Evolutionary conservation across 306 rosid species (phyloP).

Genomic region (Begonia masoniana): DNA sequence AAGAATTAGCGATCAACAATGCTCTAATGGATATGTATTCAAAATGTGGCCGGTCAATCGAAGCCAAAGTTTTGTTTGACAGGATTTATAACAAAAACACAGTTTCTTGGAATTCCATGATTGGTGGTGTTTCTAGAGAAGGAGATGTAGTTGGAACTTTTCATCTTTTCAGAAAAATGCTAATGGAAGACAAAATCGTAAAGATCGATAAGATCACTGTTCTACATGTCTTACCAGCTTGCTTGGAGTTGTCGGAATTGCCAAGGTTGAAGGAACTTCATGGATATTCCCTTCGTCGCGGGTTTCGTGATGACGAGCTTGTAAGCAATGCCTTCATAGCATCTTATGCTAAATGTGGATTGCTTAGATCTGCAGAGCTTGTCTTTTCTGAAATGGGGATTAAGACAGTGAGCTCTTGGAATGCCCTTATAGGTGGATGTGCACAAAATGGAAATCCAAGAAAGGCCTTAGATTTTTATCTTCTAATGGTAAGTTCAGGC

Average conservation of each 20-base stretch:
- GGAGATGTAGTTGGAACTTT: slow-evolving; percentile 35
- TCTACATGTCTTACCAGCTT: slow-evolving; percentile 58
- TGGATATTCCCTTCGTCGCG: slow-evolving; percentile 44
- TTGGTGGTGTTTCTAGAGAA: slow-evolving; percentile 48
- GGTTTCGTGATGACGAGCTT: slow-evolving; percentile 37
- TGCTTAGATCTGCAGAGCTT: slow-evolving; percentile 32
- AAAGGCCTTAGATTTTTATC: slow-evolving; percentile 48
- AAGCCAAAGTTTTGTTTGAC: slow-evolving; percentile 35
- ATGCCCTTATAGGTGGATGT: slow-evolving; percentile 53
- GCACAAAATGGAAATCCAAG: slow-evolving; percentile 65
- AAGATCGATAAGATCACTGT: slow-evolving; percentile 50
- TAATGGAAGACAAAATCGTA: slow-evolving; percentile 23
- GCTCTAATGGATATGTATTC: slow-evolving; percentile 66
- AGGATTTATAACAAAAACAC: slow-evolving; percentile 37
- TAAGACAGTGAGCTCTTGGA: slow-evolving; percentile 66
- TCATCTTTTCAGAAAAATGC: slow-evolving; percentile 48
- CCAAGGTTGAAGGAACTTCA: slow-evolving; percentile 58
- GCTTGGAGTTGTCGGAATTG: slow-evolving; percentile 30
- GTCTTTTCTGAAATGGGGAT: slow-evolving; percentile 38
- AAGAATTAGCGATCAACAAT: slow-evolving; percentile 49
- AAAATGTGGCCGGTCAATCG: slow-evolving; percentile 42
- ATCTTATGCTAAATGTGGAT: slow-evolving; percentile 60
- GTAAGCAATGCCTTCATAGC: slow-evolving; percentile 61
- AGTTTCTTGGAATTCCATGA: slow-evolving; percentile 78
- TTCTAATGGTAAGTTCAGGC: slow-evolving; percentile 46